phyloP scores from a whole-genome alignment of 495 filamentous ascomycete species.

The Melanomma pulvis-pyrius region DNA sequence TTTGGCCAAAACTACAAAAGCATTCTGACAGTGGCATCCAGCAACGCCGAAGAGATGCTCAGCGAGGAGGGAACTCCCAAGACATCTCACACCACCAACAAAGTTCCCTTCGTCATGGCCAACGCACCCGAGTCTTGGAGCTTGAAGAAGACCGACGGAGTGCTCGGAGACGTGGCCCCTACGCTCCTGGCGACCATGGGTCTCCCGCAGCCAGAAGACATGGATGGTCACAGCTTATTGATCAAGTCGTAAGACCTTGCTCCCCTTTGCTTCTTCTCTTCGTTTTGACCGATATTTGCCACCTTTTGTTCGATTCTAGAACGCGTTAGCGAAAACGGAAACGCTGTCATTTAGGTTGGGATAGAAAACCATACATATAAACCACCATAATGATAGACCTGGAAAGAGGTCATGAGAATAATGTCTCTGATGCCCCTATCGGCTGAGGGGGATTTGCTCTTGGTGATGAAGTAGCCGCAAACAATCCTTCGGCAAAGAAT shows the following conservation, averaged over 20 bases:
- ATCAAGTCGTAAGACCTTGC: conserved; percentile 54
- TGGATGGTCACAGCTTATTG: conserved; percentile 83
- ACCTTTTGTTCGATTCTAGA: background rate
- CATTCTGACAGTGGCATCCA: conserved; percentile 33
- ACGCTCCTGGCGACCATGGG: conserved; percentile 91
- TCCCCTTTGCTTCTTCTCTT: background rate
- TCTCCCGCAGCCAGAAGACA: conserved; percentile 83
- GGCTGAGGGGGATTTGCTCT: background rate
- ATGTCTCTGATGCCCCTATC: background rate
- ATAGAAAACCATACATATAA: conserved; percentile 16
- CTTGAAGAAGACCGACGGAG: conserved; percentile 80
- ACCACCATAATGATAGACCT: background rate
- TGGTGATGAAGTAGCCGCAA: no score
- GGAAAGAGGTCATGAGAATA: background rate
- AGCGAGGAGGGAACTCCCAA: conserved; percentile 93
- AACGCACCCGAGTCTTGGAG: conserved; percentile 91
- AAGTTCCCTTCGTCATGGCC: conserved; percentile 96
- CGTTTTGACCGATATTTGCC: background rate
- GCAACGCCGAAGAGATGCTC: conserved; percentile 98
- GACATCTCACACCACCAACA: conserved; percentile 96
- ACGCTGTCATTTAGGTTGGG: conserved; percentile 6
- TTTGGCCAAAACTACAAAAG: background rate
- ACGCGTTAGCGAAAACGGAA: background rate
- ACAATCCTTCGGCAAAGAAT: no score
- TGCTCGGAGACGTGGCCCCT: conserved; percentile 93